Evolutionary conservation across 2,329 filamentous ascomycete species (phyloP), one percentile per base, ranked within the genome.

Genomic region (Aspergillus quadrilineatus): DNA sequence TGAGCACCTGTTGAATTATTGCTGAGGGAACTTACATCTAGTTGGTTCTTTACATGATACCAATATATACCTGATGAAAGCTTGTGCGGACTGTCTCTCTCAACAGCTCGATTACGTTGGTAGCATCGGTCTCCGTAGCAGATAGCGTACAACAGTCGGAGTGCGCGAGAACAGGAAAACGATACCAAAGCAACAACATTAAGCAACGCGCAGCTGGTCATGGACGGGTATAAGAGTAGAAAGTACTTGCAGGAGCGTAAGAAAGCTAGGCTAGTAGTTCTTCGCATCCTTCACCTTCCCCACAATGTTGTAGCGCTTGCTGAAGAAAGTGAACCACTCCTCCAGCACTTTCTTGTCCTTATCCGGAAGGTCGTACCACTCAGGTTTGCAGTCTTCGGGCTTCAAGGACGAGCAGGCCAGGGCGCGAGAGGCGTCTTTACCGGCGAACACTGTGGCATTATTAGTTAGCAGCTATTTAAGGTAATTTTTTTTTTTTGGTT

Each of bases 241-340:
- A 57, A n/a, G 43, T 54, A 28, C 52, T 39, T 6, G 28, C n/a
- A 15, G 6, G 28, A 42, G 29, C 28, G 37, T 44, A 34, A 30
- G 36, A 34, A 34, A 43, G 12, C 32, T 37, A 45, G 10, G 6
- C 32, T 37, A 45, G 44, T 66, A 67, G 60, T 75, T 76, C 42
- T 65, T 69, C 15, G 73, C 73, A 48, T 69, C 73, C 61, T 73
- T 63, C 7, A 79, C 75, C 66, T 77, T 77, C 43, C 77, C 77
- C 41, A 79, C 76, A 52, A 97, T 84, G 67, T 96, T 97, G 78
- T 99, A 99, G 56, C 94, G 83, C 80, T 97, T 99, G 64, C 89
- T 90, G 76, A 99, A 99, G 77, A 96, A 99, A 1, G 89, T 96
- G 61, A 88, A 85, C 94, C 94, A 99, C 73, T 99, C 94, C 53